A percentile compares a stretch with the other conserved stretches of the same genome.
phyloP scores from a whole-genome alignment of 1,284 basidiomycete species.

The Meripilus lineatus region DNA sequence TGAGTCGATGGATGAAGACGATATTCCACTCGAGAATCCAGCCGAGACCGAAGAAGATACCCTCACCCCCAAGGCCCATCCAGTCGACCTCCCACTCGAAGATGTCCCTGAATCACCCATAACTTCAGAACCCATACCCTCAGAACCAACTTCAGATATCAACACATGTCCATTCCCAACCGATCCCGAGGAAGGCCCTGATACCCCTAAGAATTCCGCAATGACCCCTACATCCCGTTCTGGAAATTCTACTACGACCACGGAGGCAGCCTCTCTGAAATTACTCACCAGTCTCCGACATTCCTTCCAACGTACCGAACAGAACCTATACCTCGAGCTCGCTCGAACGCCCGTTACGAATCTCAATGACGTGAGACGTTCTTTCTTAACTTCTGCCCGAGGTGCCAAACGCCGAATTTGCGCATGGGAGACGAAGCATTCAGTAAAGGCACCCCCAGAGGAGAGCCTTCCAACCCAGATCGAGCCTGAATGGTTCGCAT shows the following conservation, averaged over 20 bases:
- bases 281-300: conserved; percentile 48
- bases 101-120: conserved; percentile 21
- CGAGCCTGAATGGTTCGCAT: conserved; percentile 63
- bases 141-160: conserved; percentile 5
- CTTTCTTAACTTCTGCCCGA: conserved; percentile 46
- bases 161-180: conserved; percentile 11
- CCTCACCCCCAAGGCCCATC: conserved; percentile 22
- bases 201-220: background rate
- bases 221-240: conserved; percentile 2
- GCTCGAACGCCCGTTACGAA: conserved; percentile 36
- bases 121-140: conserved; percentile 14
- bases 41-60: conserved; percentile 20
- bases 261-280: conserved; percentile 28
- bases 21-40: no score
- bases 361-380: conserved; percentile 60
- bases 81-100: conserved; percentile 9
- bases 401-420: conserved; percentile 46
- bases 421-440: conserved; percentile 64
- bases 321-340: conserved; percentile 50
- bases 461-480: conserved; percentile 26
- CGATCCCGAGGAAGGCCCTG: conserved; percentile 5
- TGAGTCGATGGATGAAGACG: conserved; percentile 24
- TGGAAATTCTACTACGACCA: conserved; percentile 9
- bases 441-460: conserved; percentile 21
- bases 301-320: conserved; percentile 55